Base-by-base conservation (phyloP, 2,329 filamentous ascomycete species). In the Cytospora piceicola region DNA sequence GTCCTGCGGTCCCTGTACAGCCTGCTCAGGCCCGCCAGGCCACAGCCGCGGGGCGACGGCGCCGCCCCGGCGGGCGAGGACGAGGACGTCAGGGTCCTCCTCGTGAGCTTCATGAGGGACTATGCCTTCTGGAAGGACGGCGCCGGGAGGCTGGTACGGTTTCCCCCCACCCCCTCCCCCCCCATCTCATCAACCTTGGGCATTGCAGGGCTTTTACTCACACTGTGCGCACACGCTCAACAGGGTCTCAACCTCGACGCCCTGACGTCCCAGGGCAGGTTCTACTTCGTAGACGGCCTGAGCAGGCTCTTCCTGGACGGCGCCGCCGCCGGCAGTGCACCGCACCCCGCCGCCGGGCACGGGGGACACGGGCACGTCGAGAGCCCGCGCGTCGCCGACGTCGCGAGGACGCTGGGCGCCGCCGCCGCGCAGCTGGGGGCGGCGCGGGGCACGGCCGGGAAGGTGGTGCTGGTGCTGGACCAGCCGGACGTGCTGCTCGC, bases 21-120 rank as follows among this genome's bases (percentile, higher is more conserved):
- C n/a, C 76, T 81, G 8, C 78, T 85, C 61, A 69, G 67, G 49
- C 51, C 66, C 1, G 29, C 68, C 15, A 15, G 34, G 12, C 54
- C n/a, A 17, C 59, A 11, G 20, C 61, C 39, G 9, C 39, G 8
- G 39, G 30, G 30, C 58, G 29, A 8, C 56, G n/a, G 51, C 57
- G 29, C 55, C 22, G 61, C 30, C 39, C 52, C 59, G 58, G 70
- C 58, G 30, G 42, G 57, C 49, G 70, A 71, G 17, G 73, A n/a
- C n/a, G n/a, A 74, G 14, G 77, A 78, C 53, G 77, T 76, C 30
- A 83, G 80, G 58, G 84, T 97, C 0, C 82, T 97, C 3, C 81
- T 97, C 3, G 88, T 95, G 65, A 96, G 91, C 79, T 97, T 95
- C 77, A 79, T 96, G 77, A 85, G 92, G 67, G 90, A 94, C 72